A percentile compares a stretch with the other conserved stretches of the same genome.
These are phyloP conservation scores for Quercus dentata DNA, from an alignment of 306 rosid genomes.

Conservation along the genomic window DNA sequence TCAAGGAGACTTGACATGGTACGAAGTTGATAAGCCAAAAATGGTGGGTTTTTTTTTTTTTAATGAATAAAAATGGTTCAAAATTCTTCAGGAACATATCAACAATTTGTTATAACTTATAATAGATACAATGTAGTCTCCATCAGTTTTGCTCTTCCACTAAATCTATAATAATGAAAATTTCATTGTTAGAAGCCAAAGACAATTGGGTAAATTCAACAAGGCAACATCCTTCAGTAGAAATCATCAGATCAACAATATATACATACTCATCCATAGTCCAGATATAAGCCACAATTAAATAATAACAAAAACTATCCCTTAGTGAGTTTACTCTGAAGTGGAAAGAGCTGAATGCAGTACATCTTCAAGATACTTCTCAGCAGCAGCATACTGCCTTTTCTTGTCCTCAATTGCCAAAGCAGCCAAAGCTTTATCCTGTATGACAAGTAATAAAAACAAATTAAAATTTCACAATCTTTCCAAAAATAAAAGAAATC, in stretches of 20 bases:
- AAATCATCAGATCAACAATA: constrained; percentile 6
- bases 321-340: constrained; percentile 32
- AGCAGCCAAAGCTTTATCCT: constrained; percentile 98
- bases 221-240: background rate
- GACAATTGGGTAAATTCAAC: background rate
- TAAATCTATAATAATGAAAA: background rate
- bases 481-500: background rate
- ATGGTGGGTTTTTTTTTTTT: background rate
- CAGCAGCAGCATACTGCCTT: constrained; percentile 85
- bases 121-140: background rate
- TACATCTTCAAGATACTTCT: constrained; percentile 91
- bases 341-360: constrained; percentile 80
- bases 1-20: background rate
- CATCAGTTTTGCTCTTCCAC: background rate
- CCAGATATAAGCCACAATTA: background rate
- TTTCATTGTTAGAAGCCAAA: constrained; percentile 5
- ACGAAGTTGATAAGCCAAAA: background rate
- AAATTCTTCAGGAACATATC: background rate
- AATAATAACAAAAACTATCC: background rate
- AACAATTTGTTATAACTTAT: background rate
- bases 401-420: constrained; percentile 97
- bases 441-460: constrained; percentile 24
- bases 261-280: constrained; percentile 1
- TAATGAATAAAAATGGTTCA: background rate
- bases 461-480: constrained; percentile 5